Evolutionary conservation across 805 yeast genomes (phyloP), one percentile per base, ranked within the genome.

Genomic region (Ogataea philodendri): DNA sequence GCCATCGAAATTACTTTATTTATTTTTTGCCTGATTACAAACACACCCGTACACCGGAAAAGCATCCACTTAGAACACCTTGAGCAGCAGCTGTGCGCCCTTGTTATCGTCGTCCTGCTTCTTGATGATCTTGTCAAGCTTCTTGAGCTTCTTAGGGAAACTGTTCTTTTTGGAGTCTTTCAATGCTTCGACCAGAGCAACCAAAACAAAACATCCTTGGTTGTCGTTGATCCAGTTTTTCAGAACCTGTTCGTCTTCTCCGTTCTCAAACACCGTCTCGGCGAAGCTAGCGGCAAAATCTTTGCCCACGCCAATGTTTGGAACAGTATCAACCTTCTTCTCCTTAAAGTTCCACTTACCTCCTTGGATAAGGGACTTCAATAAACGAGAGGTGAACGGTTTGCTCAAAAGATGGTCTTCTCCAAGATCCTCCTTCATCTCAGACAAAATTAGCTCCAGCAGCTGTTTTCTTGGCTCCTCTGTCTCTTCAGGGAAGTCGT

Each of bases 321-420:
- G 69, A 27, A 70, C 48, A 38, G 68, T 68, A 39, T 52, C 70
- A 30, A 70, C 63, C 52, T 62, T 70, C 60, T 70, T 77, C 48
- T 69, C 76, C 62, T 78, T 76, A 53, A 70, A 74, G 53, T 81
- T 79, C 83, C 87, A 86, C 55, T 79, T 85, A 51, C 89, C 89
- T 43, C 89, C 90, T 61, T 84, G 94, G 46, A 87, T 82, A 51
- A 87, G 66, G 0, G 86, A 66, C 59, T 85, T 81, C 45, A 87
- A 62, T 33, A 83, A 66, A 66, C 96, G 77, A 3, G 86, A 70
- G 17, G 84, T 72, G 57, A 81, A 84, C 33, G 93, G 84, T 54
- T 75, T 76, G 49, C 74, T 77, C 48, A 84, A 68, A 39, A 85
- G 71, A 57, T 84, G 94, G 35, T 63, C 72, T 46, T 78, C 85